A percentile compares a stretch with the other conserved stretches of the same genome.
These are phyloP conservation scores for Microsporum audouinii DNA, from an alignment of 2,329 filamentous ascomycete genomes.

Conservation along the genomic window DNA sequence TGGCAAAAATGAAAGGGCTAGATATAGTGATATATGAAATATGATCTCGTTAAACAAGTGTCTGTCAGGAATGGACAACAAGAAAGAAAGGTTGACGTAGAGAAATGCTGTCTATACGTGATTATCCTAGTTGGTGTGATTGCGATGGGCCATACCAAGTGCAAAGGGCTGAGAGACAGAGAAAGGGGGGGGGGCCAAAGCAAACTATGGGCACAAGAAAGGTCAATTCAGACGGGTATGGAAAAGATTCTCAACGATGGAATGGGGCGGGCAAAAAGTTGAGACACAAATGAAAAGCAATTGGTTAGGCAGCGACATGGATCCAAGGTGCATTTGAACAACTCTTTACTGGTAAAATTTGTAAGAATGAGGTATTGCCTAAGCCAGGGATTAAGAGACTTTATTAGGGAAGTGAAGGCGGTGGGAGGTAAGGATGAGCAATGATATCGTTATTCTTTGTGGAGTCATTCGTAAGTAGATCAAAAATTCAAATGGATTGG, in stretches of 20 bases:
- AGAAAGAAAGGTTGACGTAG: neutral
- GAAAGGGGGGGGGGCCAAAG: no score
- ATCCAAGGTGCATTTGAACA: neutral
- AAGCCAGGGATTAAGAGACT: neutral
- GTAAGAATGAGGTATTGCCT: neutral
- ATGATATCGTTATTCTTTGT: slow-evolving; percentile 4
- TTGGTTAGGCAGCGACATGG: neutral
- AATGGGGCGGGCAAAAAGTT: neutral
- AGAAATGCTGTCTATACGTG: slow-evolving; percentile 3
- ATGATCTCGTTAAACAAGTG: neutral
- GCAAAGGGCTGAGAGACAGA: neutral
- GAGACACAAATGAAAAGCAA: neutral
- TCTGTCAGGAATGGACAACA: neutral
- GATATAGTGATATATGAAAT: neutral
- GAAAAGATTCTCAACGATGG: neutral
- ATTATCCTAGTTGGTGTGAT: neutral
- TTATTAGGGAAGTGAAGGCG: neutral
- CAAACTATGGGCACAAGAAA: slow-evolving; percentile 1
- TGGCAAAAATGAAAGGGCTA: neutral
- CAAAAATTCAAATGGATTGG: slow-evolving; percentile 61
- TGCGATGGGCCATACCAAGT: neutral
- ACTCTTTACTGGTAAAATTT: neutral
- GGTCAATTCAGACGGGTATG: neutral
- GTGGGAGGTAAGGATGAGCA: neutral
- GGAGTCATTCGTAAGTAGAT: slow-evolving; percentile 6